Conservation (phyloP, 139 green algal species). For the Haematococcus sp. region DNA sequence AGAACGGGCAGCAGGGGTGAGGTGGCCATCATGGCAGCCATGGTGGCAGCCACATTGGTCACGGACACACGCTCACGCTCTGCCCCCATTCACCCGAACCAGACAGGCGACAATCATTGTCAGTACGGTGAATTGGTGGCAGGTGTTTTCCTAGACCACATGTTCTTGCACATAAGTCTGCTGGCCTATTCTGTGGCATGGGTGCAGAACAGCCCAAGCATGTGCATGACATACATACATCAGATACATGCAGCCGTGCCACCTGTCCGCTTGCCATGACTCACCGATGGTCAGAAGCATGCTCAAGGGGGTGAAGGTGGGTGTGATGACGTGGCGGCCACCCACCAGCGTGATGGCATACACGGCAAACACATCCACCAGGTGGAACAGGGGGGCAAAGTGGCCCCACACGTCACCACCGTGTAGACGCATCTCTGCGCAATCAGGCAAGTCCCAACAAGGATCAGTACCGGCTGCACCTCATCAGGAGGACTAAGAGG, state of each 20-base stretch:
- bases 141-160: too few relatives aligned
- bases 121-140: too few relatives aligned
- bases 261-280: too few relatives aligned
- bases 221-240: too few relatives aligned
- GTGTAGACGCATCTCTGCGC: constrained; percentile 77
- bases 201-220: too few relatives aligned
- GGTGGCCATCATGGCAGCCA: constrained; percentile 75
- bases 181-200: too few relatives aligned
- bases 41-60: constrained; percentile 86
- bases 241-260: too few relatives aligned
- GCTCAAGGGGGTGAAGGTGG: constrained; percentile 58
- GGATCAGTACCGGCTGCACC: neutral
- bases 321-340: constrained; percentile 75
- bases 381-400: constrained; percentile 91
- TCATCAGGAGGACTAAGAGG: neutral
- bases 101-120: too few relatives aligned
- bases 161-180: too few relatives aligned
- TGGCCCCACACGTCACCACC: constrained; percentile 80
- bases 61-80: constrained; percentile 77
- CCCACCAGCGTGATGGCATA: constrained; percentile 84
- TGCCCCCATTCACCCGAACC: constrained; percentile 38
- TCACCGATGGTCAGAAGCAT: constrained; percentile 70
- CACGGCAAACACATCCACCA: constrained; percentile 91
- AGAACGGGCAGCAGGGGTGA: constrained; percentile 63
- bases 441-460: too few relatives aligned